These are phyloP conservation scores for Tanacetum coccineum DNA, from an alignment of 129 eudicot species.

Conservation along the genomic window DNA sequence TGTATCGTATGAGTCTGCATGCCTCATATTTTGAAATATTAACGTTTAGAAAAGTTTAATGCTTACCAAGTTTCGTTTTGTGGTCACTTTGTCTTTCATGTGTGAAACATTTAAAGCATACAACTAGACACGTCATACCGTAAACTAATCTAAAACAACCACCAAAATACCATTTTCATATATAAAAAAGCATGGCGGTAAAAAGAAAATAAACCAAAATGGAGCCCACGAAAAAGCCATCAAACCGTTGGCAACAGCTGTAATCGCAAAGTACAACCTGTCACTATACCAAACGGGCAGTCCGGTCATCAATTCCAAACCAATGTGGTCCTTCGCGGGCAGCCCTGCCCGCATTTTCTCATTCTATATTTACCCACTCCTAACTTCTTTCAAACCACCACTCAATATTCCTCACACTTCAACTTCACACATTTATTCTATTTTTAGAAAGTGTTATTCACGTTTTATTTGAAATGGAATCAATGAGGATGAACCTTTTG, in stretches of 20 bases:
- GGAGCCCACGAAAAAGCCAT: conserved; percentile 13
- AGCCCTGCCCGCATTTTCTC: conserved; percentile 14
- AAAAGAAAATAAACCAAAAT: neutral
- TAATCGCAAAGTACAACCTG: conserved; percentile 4
- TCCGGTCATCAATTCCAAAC: neutral
- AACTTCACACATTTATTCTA: neutral
- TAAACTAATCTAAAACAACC: neutral
- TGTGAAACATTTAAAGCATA: too few species aligned
- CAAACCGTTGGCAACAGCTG: conserved; percentile 28
- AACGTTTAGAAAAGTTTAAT: too few species aligned
- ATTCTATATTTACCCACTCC: conserved; percentile 1
- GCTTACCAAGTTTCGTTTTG: too few species aligned
- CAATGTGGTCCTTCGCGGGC: neutral
- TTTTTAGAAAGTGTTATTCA: neutral
- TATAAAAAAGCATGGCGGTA: neutral
- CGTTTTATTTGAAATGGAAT: conserved; percentile 22
- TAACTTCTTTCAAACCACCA: neutral
- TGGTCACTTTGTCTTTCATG: too few species aligned
- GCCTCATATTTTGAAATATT: too few species aligned
- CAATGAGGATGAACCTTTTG: conserved; percentile 32
- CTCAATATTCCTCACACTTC: neutral
- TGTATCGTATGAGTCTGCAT: too few species aligned
- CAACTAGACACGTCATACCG: too few species aligned
- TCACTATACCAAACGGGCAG: conserved; percentile 23
- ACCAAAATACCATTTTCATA: too few species aligned